These are phyloP conservation scores for Diospyros lotus DNA, from an alignment of 148 eudicot species.

Conservation along the genomic window DNA sequence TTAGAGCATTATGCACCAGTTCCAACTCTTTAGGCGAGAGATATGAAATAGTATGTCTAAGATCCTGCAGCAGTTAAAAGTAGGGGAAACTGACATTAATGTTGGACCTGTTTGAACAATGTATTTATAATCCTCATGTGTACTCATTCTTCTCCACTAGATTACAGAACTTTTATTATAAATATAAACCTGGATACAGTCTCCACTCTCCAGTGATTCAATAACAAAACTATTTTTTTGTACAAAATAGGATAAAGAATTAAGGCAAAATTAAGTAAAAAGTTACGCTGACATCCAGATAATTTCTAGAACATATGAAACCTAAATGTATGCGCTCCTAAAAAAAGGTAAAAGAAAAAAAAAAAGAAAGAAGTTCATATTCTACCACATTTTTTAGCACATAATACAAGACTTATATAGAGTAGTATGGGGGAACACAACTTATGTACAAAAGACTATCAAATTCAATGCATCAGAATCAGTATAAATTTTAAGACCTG, in stretches of 20 bases:
- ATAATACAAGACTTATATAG: too few relatives aligned
- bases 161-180: not conserved
- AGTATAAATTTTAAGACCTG: not conserved
- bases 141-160: too few relatives aligned
- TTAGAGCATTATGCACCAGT: conserved; percentile 67
- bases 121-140: not conserved
- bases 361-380: too few relatives aligned
- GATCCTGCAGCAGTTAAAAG: conserved; percentile 57
- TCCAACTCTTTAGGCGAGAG: conserved; percentile 67
- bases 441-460: too few relatives aligned
- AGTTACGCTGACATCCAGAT: too few relatives aligned
- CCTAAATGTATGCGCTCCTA: too few relatives aligned
- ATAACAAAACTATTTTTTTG: not conserved
- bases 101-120: not conserved
- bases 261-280: too few relatives aligned
- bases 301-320: too few relatives aligned
- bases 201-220: conserved; percentile 2
- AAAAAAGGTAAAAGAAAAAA: too few relatives aligned
- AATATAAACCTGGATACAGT: not conserved
- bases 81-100: conserved; percentile 7
- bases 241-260: too few relatives aligned
- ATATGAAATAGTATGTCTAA: conserved; percentile 69
- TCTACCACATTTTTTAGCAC: too few relatives aligned
- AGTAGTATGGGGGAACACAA: too few relatives aligned
- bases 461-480: not conserved